A percentile compares a stretch with the other conserved stretches of the same genome.
Evolutionary conservation across 2,329 filamentous ascomycete species (phyloP).

Genomic region (Aspergillus awamori): DNA sequence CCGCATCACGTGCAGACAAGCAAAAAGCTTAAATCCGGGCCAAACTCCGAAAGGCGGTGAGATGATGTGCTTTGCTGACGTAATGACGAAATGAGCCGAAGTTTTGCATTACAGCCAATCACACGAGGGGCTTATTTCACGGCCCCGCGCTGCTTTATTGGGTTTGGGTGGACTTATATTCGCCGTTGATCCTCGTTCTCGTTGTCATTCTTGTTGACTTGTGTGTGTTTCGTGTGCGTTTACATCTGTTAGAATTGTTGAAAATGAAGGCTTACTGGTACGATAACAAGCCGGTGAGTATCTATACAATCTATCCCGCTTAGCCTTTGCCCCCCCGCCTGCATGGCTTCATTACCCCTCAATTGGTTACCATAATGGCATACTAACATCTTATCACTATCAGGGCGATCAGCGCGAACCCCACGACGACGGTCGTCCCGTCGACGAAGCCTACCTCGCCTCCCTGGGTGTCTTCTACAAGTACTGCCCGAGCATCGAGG

Average conservation of each 20-base stretch:
- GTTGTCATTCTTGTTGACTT: not conserved
- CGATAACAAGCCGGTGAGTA: conserved; percentile 64
- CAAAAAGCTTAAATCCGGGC: conserved; percentile 6
- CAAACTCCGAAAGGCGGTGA: conserved; percentile 27
- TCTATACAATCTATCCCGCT: not conserved
- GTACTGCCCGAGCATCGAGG: conserved; percentile 63
- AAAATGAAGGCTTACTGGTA: conserved; percentile 73
- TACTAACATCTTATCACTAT: conserved; percentile 14
- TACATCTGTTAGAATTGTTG: not conserved
- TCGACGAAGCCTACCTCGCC: conserved; percentile 67
- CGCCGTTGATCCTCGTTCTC: not conserved
- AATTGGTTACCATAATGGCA: conserved; percentile 1
- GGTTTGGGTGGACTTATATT: not conserved
- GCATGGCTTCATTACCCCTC: not conserved
- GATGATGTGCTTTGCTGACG: conserved; percentile 13
- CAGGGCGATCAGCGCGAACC: conserved; percentile 91
- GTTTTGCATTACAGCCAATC: conserved; percentile 26
- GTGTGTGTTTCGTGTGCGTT: not conserved
- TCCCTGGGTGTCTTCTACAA: conserved; percentile 81
- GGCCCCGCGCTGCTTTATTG: not conserved
- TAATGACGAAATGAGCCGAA: conserved; percentile 21
- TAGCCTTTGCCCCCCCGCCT: not conserved
- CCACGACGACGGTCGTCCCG: conserved; percentile 78
- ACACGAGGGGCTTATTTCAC: conserved; percentile 19
- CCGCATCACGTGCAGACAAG: conserved; percentile 15